A percentile compares a stretch with the other conserved stretches of the same genome.
Evolutionary conservation across 1,284 basidiomycete genomes (phyloP).

Genomic region (Pseudozyma thailandica): DNA sequence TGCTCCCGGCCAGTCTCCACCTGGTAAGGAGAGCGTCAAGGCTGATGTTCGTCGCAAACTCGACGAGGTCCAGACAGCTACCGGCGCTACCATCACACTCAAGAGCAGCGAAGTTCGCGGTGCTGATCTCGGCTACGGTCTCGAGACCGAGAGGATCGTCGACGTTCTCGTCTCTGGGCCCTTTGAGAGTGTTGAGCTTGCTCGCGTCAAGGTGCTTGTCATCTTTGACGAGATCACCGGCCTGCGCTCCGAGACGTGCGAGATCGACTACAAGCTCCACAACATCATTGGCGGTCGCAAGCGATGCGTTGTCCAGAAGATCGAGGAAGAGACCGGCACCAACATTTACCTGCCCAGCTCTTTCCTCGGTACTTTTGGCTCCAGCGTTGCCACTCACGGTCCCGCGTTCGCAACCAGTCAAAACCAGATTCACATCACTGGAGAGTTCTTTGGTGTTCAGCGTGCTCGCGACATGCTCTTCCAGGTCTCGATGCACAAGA

Average conservation of each 20-base stretch:
- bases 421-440: constrained; percentile 93
- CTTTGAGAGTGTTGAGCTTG: constrained; percentile 88
- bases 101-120: constrained; percentile 65
- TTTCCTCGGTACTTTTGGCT: constrained; percentile 80
- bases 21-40: constrained; percentile 76
- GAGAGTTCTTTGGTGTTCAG: constrained; percentile 96
- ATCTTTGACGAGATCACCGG: constrained; percentile 81
- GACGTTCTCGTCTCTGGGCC: constrained; percentile 87
- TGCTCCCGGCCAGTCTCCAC: constrained; percentile 29
- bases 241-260: constrained; percentile 86
- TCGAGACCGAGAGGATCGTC: constrained; percentile 92
- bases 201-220: constrained; percentile 87
- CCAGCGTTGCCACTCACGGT: constrained; percentile 70
- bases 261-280: constrained; percentile 95
- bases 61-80: constrained; percentile 90
- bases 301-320: constrained; percentile 85
- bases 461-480: constrained; percentile 93
- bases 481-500: constrained; percentile 87
- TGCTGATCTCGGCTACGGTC: constrained; percentile 71
- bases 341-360: constrained; percentile 95
- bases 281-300: constrained; percentile 91
- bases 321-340: constrained; percentile 96
- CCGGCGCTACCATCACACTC: constrained; percentile 87
- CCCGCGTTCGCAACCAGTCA: constrained; percentile 69
- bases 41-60: constrained; percentile 85